Base-by-base conservation (phyloP, 2,329 filamentous ascomycete species). In the Stachybotrys chartarum region DNA sequence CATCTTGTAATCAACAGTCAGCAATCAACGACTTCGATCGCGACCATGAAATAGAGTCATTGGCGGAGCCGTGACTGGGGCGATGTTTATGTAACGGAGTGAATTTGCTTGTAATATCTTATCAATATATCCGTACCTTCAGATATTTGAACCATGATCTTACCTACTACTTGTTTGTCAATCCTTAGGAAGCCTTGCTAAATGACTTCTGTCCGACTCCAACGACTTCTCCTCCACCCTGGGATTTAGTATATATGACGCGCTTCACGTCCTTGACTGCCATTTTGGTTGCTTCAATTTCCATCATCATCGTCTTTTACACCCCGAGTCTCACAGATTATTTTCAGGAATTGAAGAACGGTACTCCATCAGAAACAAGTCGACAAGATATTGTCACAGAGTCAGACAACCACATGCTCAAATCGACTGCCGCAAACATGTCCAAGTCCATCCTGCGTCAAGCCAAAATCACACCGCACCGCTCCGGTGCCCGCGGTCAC, bases 381-480 rank as follows among this genome's bases (percentile, higher is more conserved):
- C 52, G 57, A 17, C 35, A 60, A 8, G 60, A 11, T 56, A 58
- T 49, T 50, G 55, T 52, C 54, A 55, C 17, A 46, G 56, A 42
- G 14, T 39, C 31, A 6, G 17, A 24, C 32, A 44, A 54, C 8
- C 60, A 60, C 42, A 72, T 70, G 67, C 61, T 70, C 64, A 78
- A 74, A 60, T 53, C 66, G 8, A 62, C 66, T 7, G 62, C 61
- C 59, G 74, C 68, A 63, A 74, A 74, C 64, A 87, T 87, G 83
- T 78, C 83, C 55, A 84, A 83, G 70, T 74, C 80, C 45, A 57
- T 61, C 53, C 82, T 88, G 58, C 72, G 78, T 44, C 81, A 87
- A 71, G 85, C 85, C 63, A 89, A 88, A 65, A 87, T 95, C 74
- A 82, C 81, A 44, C 86, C 87, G 54, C 88, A 91, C 60, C 84